A percentile compares a stretch with the other conserved stretches of the same genome.
Conservation (phyloP, 805 yeast species). For the Kuraishia ogatae region DNA sequence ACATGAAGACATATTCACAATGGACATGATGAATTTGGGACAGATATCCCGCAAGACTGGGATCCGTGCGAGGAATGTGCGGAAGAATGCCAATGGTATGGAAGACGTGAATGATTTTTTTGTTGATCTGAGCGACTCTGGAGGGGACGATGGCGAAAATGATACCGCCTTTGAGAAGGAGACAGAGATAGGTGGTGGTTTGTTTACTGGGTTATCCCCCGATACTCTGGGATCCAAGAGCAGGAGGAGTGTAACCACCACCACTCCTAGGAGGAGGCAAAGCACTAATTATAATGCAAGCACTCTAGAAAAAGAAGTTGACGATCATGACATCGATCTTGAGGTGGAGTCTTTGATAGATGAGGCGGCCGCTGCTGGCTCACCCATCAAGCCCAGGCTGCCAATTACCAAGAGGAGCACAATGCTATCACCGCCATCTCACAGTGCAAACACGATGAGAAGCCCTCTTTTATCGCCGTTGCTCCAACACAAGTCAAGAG, state of each 20-base stretch:
- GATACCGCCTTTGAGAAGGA: not conserved
- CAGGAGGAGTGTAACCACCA: not conserved
- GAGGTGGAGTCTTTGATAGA: not conserved
- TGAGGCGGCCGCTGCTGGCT: not conserved
- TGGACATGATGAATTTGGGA: conserved; percentile 43
- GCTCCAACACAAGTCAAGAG: conserved; percentile 1
- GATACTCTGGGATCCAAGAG: not conserved
- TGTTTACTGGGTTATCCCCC: not conserved
- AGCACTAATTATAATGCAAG: not conserved
- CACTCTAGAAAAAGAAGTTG: not conserved
- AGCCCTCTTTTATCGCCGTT: conserved; percentile 2
- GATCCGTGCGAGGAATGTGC: conserved; percentile 36
- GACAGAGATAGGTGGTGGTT: not conserved
- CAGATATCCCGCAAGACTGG: conserved; percentile 62
- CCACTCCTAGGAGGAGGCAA: too few species aligned
- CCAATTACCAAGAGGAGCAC: not conserved
- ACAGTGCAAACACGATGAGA: not conserved
- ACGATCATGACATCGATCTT: not conserved
- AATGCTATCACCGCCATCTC: not conserved
- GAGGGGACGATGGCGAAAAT: not conserved
- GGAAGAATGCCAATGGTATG: conserved; percentile 51
- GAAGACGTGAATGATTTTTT: conserved; percentile 67
- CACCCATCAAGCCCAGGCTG: not conserved
- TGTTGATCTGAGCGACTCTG: conserved; percentile 33
- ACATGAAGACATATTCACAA: conserved; percentile 5